phyloP scores from a whole-genome alignment of 108 stramenopile species.

The Stephanodiscus minutulus region DNA sequence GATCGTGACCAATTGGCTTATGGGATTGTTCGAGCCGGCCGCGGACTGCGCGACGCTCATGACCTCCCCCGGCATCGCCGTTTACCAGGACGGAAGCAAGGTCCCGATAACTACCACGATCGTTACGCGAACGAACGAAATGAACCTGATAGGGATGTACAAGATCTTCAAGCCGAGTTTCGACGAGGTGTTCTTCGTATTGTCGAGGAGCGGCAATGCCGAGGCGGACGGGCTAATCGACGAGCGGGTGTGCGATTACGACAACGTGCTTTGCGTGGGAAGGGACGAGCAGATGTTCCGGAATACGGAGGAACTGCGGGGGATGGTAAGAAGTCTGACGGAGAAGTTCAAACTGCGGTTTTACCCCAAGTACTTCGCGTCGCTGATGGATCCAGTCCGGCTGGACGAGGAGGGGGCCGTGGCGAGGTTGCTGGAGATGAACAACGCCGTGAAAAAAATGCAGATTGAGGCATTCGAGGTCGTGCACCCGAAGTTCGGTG shows the following conservation, averaged over 20 bases:
- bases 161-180: constrained; percentile 22
- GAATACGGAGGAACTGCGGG: background rate
- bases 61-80: constrained; percentile 3
- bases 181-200: constrained; percentile 23
- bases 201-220: background rate
- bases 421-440: constrained; percentile 16
- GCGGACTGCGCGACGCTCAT: constrained; percentile 3
- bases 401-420: constrained; percentile 8
- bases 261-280: constrained; percentile 13
- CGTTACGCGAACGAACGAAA: constrained; percentile 18
- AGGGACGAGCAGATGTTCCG: background rate
- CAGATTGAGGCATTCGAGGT: constrained; percentile 15
- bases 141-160: constrained; percentile 11
- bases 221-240: background rate
- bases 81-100: constrained; percentile 6
- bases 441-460: constrained; percentile 1
- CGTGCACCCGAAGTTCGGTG: constrained; percentile 13
- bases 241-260: constrained; percentile 15
- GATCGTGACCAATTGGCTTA: constrained; percentile 24
- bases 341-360: constrained; percentile 8
- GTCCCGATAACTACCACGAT: constrained; percentile 18
- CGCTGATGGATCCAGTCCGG: background rate
- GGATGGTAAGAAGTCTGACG: constrained; percentile 4
- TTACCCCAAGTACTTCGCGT: constrained; percentile 12
- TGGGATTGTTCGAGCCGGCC: constrained; percentile 20